Conservation (phyloP, 257 asterid genomes). For the Parsonsia alboflavescens region DNA sequence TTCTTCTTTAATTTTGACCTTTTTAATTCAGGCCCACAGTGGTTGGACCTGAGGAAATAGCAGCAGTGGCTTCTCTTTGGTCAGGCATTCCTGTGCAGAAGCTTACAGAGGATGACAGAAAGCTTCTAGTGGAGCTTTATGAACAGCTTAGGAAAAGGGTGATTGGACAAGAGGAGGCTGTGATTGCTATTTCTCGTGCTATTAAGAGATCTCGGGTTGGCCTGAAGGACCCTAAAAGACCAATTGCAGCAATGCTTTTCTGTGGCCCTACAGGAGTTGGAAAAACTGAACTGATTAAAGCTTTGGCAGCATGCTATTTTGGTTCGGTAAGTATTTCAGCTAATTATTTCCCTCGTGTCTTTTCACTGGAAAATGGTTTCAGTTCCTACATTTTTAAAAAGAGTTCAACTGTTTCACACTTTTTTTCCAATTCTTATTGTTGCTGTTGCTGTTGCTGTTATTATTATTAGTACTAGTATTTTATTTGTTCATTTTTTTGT, state of each 20-base stretch:
- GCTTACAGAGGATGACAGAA: constrained; percentile 79
- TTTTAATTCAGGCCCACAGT: constrained; percentile 42
- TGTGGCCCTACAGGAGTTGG: constrained; percentile 99
- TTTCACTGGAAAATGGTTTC: not conserved
- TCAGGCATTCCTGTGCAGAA: constrained; percentile 89
- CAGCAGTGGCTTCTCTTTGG: constrained; percentile 87
- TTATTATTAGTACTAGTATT: too few relatives aligned
- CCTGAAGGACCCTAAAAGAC: constrained; percentile 86
- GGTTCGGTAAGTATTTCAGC: constrained; percentile 73
- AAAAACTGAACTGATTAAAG: constrained; percentile 93
- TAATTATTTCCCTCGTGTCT: not conserved
- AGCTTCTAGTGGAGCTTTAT: constrained; percentile 68
- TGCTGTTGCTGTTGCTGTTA: too few relatives aligned
- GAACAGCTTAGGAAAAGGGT: constrained; percentile 91
- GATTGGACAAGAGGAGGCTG: constrained; percentile 97
- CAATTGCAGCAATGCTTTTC: constrained; percentile 96
- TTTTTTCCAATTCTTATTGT: not conserved
- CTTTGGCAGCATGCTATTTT: constrained; percentile 83
- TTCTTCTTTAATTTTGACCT: constrained; percentile 10
- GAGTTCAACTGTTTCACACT: not conserved
- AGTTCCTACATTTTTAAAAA: not conserved
- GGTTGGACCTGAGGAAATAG: constrained; percentile 91
- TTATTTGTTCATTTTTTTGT: too few relatives aligned
- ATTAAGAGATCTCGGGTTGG: constrained; percentile 97
- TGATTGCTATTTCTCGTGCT: constrained; percentile 83